Evolutionary conservation across 805 yeast species (phyloP), one percentile per base, ranked within the genome.

Genomic region (Pichia sporocuriosa): DNA sequence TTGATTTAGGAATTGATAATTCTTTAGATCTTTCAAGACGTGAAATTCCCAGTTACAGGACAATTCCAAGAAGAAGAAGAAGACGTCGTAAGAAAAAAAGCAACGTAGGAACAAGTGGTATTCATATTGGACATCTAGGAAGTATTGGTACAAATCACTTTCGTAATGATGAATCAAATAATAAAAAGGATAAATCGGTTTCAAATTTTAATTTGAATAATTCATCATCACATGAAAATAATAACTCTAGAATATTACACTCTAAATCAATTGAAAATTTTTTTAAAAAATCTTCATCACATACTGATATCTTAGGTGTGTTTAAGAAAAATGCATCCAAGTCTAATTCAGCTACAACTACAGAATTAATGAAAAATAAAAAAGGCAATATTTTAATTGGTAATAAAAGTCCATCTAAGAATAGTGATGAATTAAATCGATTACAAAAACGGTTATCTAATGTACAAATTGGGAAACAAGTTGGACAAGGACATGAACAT

Each of bases 1-100:
- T 93, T 15, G 75, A 77, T 41, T 73, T 79, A 10, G 97, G 93
- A 1, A 81, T 81, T 38, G 93, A 84, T 51, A 75, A 89, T 25
- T 69, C 96, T 2, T 67, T 88, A 38, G 96, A 93, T 48, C 56
- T 90, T 19, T 78, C 72, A 26, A 71, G 75, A 35, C 71, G 97
- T 36, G 80, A 76, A 37, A 62, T 77, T 56, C 96, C 96, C 11
- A 73, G 70, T 32, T 87, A 81, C 55, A 72, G 93, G 55, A 80
- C 90, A 1, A 87, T 85, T 13, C 95, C 96, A 6, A 66, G 90
- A 48, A 70, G 93, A 12, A 66, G 46, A 23, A 23, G 72, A 32
- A 58, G 65, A n/a, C 19, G 23, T 21, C 23, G 34, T 16, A 23
- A 26, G 15, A 15, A 9, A 11, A n/a, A 38, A 11, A 7, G 23